A percentile compares a stretch with the other conserved stretches of the same genome.
Evolutionary conservation across 2,329 filamentous ascomycete species (phyloP).

Genomic region (Davidsoniella eucalypti): DNA sequence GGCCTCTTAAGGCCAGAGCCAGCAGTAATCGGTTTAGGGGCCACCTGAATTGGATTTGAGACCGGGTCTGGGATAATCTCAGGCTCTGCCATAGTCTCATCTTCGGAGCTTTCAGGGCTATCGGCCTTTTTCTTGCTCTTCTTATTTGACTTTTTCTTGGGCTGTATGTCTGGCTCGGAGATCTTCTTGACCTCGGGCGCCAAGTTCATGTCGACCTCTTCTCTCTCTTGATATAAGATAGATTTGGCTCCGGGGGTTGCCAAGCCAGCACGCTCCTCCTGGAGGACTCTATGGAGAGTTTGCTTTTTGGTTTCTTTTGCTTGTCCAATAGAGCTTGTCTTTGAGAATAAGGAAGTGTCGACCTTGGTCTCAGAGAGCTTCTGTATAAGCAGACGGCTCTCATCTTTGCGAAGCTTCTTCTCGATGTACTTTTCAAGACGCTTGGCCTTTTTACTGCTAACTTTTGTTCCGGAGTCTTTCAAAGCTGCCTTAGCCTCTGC

Average conservation of each 20-base stretch:
- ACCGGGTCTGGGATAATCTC: neutral
- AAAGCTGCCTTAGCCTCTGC: conserved; percentile 39
- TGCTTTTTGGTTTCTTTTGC: conserved; percentile 56
- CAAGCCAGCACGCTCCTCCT: conserved; percentile 49
- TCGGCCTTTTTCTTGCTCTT: conserved; percentile 16
- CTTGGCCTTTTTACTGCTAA: conserved; percentile 50
- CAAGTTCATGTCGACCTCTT: conserved; percentile 10
- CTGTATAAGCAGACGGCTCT: conserved; percentile 68
- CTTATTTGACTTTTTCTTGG: conserved; percentile 17
- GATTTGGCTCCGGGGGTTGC: conserved; percentile 32
- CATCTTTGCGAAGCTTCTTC: conserved; percentile 85
- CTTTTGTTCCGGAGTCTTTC: conserved; percentile 38
- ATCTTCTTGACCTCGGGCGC: conserved; percentile 7
- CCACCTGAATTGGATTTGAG: conserved; percentile 3
- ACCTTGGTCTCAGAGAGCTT: conserved; percentile 65
- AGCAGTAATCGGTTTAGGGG: conserved; percentile 19
- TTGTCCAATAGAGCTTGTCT: conserved; percentile 60
- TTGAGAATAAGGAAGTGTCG: conserved; percentile 67
- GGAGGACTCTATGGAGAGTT: conserved; percentile 43
- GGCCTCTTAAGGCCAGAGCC: conserved; percentile 80
- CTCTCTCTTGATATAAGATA: conserved; percentile 32
- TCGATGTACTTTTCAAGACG: conserved; percentile 58
- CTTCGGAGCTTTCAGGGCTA: neutral
- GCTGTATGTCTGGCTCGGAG: conserved; percentile 18
- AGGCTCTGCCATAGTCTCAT: conserved; percentile 1